Evolutionary conservation across 768 basidiomycete genomes (phyloP).

Genomic region (Podaxis sp.): DNA sequence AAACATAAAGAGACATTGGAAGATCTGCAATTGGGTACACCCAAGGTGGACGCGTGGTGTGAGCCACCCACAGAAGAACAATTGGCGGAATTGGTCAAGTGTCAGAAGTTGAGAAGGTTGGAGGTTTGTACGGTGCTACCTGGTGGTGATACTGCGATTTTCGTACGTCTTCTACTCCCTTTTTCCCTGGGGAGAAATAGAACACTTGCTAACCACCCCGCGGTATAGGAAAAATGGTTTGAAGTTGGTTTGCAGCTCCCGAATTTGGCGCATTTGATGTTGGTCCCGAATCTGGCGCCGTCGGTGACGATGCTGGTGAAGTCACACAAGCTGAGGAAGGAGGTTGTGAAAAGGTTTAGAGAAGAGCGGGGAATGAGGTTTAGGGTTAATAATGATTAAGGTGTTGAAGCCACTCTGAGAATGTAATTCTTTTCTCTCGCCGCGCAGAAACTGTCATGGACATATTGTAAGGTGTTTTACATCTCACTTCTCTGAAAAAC

Average conservation of each 20-base stretch:
- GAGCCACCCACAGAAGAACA: background rate
- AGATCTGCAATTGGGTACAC: background rate
- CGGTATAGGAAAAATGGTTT: background rate
- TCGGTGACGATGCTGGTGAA: background rate
- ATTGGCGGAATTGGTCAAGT: background rate
- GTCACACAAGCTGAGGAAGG: background rate
- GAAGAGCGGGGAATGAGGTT: background rate
- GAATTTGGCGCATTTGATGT: background rate
- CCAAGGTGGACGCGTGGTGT: background rate
- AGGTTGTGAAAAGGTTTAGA: background rate
- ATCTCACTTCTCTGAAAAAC: too few relatives aligned
- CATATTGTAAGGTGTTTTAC: too few relatives aligned
- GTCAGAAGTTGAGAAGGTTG: background rate
- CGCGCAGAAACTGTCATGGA: too few relatives aligned
- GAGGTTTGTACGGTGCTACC: background rate
- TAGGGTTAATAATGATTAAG: background rate
- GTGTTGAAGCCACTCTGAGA: background rate
- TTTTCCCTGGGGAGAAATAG: background rate
- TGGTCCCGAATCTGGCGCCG: background rate
- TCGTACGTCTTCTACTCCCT: background rate
- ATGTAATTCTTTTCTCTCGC: background rate
- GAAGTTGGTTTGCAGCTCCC: slow-evolving; percentile 1
- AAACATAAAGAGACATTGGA: background rate
- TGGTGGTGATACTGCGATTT: background rate
- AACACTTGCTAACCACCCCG: background rate